A percentile compares a stretch with the other conserved stretches of the same genome.
Evolutionary conservation across 257 asterid genomes (phyloP).

Genomic region (Solanum etuberosum): DNA sequence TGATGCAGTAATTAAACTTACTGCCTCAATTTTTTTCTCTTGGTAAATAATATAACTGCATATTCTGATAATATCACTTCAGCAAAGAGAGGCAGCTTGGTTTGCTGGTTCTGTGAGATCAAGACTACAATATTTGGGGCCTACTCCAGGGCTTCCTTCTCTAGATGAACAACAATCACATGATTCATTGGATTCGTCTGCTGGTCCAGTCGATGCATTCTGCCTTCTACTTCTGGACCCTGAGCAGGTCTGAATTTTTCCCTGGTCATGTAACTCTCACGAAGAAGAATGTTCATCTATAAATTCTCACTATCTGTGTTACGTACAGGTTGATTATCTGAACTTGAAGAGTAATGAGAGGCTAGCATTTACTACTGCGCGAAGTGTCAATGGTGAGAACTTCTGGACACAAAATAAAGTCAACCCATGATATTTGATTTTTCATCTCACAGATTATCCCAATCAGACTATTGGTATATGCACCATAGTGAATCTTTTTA

Average conservation of each 20-base stretch:
- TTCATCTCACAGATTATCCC: not conserved
- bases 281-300: not conserved
- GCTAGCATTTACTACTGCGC: conserved; percentile 30
- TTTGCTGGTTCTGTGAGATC: conserved; percentile 66
- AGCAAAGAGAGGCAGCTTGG: conserved; percentile 91
- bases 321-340: conserved; percentile 69
- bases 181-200: conserved; percentile 41
- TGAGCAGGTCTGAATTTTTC: conserved; percentile 44
- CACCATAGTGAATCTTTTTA: not conserved
- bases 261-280: not conserved
- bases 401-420: conserved; percentile 48
- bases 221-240: conserved; percentile 74
- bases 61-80: conserved; percentile 7
- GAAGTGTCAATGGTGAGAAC: conserved; percentile 30
- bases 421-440: conserved; percentile 34
- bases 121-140: conserved; percentile 64
- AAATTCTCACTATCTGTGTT: not conserved
- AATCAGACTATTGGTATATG: not conserved
- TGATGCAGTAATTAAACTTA: not conserved
- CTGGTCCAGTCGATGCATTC: conserved; percentile 59
- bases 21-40: not conserved
- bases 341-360: conserved; percentile 80
- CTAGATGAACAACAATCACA: conserved; percentile 26
- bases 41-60: not conserved
- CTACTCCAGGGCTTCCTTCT: conserved; percentile 52